Conservation (phyloP, 2,329 filamentous ascomycete genomes). For the Cercospora berteroae region DNA sequence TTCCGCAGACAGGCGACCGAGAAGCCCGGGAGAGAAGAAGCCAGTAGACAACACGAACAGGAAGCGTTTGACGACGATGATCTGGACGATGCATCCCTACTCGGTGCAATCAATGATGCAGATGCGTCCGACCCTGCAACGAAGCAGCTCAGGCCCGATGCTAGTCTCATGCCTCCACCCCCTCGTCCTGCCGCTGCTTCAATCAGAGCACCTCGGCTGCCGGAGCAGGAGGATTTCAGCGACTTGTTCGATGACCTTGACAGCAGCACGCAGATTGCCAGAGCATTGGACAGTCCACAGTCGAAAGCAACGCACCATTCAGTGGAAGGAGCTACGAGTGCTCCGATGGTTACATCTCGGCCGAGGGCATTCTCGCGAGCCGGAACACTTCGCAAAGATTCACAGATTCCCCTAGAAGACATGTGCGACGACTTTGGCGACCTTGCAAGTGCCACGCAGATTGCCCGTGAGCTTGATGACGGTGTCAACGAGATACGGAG, state of each 20-base stretch:
- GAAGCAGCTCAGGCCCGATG: not conserved
- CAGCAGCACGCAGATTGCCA: constrained; percentile 46
- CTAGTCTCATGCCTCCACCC: constrained; percentile 13
- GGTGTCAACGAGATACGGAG: constrained; percentile 15
- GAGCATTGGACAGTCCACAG: constrained; percentile 36
- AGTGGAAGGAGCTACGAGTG: not conserved
- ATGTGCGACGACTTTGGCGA: constrained; percentile 38
- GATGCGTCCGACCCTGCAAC: not conserved
- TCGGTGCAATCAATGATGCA: not conserved
- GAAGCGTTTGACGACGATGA: constrained; percentile 32
- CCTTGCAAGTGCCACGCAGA: constrained; percentile 48
- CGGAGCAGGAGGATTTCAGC: constrained; percentile 24
- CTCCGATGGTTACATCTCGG: not conserved
- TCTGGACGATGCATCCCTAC: constrained; percentile 30
- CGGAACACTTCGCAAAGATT: not conserved
- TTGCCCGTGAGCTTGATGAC: constrained; percentile 43
- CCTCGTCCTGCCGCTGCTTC: not conserved
- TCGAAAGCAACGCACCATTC: not conserved
- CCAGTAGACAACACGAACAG: not conserved
- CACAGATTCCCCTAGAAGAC: constrained; percentile 20
- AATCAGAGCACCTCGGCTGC: not conserved
- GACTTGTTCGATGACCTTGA: constrained; percentile 42
- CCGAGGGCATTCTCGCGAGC: not conserved
- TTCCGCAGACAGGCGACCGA: constrained; percentile 25
- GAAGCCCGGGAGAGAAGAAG: not conserved